Evolutionary conservation across 2,329 filamentous ascomycete genomes (phyloP).

Genomic region (Hypoxylon sp.): DNA sequence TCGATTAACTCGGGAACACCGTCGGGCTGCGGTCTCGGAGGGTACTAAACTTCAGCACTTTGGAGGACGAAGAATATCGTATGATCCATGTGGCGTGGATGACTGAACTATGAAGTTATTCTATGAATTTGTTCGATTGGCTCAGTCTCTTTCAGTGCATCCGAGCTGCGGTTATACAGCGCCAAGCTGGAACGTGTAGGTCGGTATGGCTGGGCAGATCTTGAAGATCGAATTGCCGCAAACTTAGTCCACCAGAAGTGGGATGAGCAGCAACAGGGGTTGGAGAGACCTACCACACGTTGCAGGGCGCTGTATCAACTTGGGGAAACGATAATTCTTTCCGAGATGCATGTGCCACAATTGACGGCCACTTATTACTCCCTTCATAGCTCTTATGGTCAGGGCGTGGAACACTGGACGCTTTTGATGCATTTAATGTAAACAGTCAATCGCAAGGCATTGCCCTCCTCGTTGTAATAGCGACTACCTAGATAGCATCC

Average conservation of each 20-base stretch:
- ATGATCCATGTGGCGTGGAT: not conserved
- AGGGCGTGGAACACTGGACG: not conserved
- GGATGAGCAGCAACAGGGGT: not conserved
- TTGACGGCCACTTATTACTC: not conserved
- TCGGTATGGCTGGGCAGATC: not conserved
- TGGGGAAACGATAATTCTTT: not conserved
- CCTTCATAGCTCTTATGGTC: not conserved
- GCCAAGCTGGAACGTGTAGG: not conserved
- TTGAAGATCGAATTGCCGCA: not conserved
- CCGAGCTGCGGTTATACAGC: not conserved
- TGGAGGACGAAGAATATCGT: not conserved
- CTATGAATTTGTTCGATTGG: not conserved
- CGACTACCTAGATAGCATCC: no score
- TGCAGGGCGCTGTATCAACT: not conserved
- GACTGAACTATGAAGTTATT: not conserved
- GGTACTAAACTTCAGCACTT: not conserved
- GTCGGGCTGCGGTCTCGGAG: not conserved
- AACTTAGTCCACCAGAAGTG: not conserved
- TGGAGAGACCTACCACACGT: not conserved
- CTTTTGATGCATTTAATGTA: not conserved
- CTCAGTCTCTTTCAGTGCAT: not conserved
- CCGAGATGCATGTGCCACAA: not conserved
- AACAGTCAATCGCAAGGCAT: not conserved
- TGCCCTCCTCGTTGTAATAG: not conserved
- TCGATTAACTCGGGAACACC: not conserved